Conservation (phyloP, 2,329 filamentous ascomycete genomes). For the Phialophora tarda region DNA sequence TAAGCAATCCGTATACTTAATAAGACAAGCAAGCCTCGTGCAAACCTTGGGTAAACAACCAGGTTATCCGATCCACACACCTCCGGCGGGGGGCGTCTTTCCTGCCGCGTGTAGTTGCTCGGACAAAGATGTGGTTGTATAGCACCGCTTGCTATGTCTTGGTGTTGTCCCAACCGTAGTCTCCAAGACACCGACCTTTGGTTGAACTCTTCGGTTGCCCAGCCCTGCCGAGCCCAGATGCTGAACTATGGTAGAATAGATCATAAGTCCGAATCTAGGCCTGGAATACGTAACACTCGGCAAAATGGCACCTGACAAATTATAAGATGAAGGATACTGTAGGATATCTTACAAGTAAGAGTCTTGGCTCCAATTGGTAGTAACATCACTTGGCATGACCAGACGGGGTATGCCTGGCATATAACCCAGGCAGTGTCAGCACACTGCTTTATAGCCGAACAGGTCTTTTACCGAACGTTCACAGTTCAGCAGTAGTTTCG, state of each 20-base stretch:
- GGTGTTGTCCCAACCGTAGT: neutral
- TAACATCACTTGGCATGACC: neutral
- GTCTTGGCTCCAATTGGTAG: neutral
- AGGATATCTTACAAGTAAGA: neutral
- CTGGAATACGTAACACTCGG: neutral
- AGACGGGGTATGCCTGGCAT: neutral
- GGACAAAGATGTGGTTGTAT: neutral
- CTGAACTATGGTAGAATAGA: neutral
- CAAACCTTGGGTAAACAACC: neutral
- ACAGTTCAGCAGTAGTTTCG: neutral
- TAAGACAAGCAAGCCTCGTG: neutral
- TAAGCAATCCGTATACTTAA: neutral
- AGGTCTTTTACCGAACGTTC: neutral
- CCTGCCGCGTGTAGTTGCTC: neutral
- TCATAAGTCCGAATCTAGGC: neutral
- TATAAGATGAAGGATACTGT: neutral
- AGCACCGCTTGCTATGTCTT: neutral
- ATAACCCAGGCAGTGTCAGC: neutral
- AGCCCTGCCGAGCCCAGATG: neutral
- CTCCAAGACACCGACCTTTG: neutral
- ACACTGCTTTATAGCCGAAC: neutral
- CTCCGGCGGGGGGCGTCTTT: neutral
- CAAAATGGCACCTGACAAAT: neutral
- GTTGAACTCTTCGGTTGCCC: neutral
- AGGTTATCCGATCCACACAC: neutral